Percentiles rank a stretch among this genome's conserved stretches.
Conservation (phyloP, 352 stramenopile genomes). For the Pythium volutum region DNA sequence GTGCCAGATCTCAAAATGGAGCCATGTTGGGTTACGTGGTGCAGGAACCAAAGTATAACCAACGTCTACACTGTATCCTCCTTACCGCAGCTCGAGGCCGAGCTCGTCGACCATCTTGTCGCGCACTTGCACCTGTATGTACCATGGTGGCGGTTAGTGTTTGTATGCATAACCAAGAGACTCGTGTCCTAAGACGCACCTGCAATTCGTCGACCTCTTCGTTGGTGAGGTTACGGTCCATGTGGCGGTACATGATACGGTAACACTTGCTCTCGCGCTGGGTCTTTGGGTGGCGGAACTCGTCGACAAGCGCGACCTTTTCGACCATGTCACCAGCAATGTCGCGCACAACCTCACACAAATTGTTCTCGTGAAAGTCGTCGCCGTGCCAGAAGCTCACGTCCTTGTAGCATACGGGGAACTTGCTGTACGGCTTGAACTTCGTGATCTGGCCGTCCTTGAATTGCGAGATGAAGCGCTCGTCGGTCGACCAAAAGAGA, state of each 20-base stretch:
- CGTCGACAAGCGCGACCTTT: conserved; percentile 92
- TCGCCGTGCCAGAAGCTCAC: conserved; percentile 96
- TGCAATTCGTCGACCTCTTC: conserved; percentile 98
- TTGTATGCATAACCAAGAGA: too few species aligned
- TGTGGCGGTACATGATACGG: conserved; percentile 97
- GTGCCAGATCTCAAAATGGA: conserved; percentile 1
- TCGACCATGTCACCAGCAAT: conserved; percentile 98
- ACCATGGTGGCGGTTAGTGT: background rate
- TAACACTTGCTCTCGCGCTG: conserved; percentile 95
- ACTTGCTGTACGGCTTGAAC: conserved; percentile 99
- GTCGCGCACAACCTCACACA: conserved; percentile 95
- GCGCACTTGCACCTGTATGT: conserved; percentile 59
- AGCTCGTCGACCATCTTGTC: conserved; percentile 73
- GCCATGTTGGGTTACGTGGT: conserved; percentile 2
- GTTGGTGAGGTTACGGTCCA: conserved; percentile 99
- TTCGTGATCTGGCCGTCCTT: conserved; percentile 91
- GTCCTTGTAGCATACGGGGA: conserved; percentile 98
- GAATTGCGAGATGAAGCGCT: conserved; percentile 93
- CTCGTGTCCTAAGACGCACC: conserved; percentile 27
- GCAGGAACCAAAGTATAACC: background rate
- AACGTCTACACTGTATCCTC: background rate
- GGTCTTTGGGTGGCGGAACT: conserved; percentile 98
- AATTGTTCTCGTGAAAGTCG: conserved; percentile 95
- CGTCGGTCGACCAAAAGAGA: conserved; percentile 98
- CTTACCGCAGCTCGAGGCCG: conserved; percentile 90